Base-by-base conservation (phyloP, 371 early-diverging fungal genomes). In the Mortierella sp. region DNA sequence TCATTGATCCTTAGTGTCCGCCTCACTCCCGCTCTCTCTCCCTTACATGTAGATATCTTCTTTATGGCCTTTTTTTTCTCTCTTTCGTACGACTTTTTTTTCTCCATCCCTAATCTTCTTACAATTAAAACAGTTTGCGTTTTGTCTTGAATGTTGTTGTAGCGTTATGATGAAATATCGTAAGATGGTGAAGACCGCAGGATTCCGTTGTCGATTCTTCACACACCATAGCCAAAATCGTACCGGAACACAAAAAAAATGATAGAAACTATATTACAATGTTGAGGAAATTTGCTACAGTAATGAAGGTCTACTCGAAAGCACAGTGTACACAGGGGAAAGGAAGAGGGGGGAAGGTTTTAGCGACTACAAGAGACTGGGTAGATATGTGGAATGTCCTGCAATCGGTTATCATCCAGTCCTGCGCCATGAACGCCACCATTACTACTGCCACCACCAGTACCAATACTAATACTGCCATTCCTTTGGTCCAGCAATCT, bases 361-460 rank as follows among this genome's bases (percentile, higher is more conserved):
- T 67, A 73, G n/a, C 73, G 73, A n/a, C 54, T 73, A 39, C 66
- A 66, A 14, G 75, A 49, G 26, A 76, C 76, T 17, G 76, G 76
- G 56, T 76, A 76, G 58, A 76, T 76, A 54, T 69, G 64, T 14
- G 76, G 76, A 19, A 76, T 76, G 31, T 76, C 76, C 55, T 76
- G 76, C 54, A 76, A 39, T 37, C 76, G 60, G 69, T 63, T 41
- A 62, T 72, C 73, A 47, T 72, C 67, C 54, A 72, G 27, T 9
- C 66, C 72, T 15, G 65, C 43, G 9, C 47, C 59, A 42, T 62
- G 37, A 34, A 7, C 37, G 37, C 37, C 37, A 11, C 37, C 37
- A 34, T 14, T 34, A 34, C 37, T 14, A 34, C 37, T 4, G 14
- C 7, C 37, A 34, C 37, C 37, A 4, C 34, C 34, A 7, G 7